These are phyloP conservation scores for Rhizopus stolonifer DNA, from an alignment of 371 early-diverging fungal genomes.

Conservation along the genomic window DNA sequence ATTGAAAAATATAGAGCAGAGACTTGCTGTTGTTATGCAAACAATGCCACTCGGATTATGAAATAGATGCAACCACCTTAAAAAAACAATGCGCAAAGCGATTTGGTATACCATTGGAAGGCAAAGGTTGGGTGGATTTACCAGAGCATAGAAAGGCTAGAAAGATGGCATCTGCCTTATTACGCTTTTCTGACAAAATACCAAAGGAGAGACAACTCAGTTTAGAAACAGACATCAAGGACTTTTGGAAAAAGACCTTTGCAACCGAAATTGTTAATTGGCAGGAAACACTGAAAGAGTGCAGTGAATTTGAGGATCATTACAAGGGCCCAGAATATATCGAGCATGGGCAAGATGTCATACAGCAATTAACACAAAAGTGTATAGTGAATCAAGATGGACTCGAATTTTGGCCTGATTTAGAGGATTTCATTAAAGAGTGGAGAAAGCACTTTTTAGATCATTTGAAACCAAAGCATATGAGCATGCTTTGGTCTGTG, in stretches of 20 bases:
- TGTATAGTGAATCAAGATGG: slow-evolving; percentile 12
- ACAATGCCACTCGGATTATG: slow-evolving; percentile 53
- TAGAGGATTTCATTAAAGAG: slow-evolving; percentile 37
- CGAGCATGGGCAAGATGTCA: slow-evolving; percentile 52
- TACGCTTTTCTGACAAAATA: slow-evolving; percentile 36
- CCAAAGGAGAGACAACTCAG: slow-evolving; percentile 32
- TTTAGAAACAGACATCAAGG: slow-evolving; percentile 24
- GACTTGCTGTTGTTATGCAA: slow-evolving; percentile 57
- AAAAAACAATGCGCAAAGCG: slow-evolving; percentile 42
- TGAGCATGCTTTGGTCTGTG: slow-evolving; percentile 51
- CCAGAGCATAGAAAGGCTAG: slow-evolving; percentile 39
- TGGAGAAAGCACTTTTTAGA: slow-evolving; percentile 62
- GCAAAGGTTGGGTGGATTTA: slow-evolving; percentile 52
- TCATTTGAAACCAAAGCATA: slow-evolving; percentile 35
- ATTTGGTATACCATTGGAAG: slow-evolving; percentile 52
- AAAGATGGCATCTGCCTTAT: slow-evolving; percentile 53
- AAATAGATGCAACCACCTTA: slow-evolving; percentile 38
- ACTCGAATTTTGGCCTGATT: slow-evolving; percentile 33
- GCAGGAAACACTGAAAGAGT: slow-evolving; percentile 25
- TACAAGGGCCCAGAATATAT: slow-evolving; percentile 48
- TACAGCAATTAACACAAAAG: slow-evolving; percentile 26
- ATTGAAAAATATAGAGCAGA: slow-evolving; percentile 31
- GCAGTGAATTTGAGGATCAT: slow-evolving; percentile 37
- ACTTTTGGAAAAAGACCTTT: slow-evolving; percentile 19
- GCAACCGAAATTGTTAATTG: slow-evolving; percentile 11